Base-by-base conservation (phyloP, 495 filamentous ascomycete genomes). In the Penicillium paxilli region DNA sequence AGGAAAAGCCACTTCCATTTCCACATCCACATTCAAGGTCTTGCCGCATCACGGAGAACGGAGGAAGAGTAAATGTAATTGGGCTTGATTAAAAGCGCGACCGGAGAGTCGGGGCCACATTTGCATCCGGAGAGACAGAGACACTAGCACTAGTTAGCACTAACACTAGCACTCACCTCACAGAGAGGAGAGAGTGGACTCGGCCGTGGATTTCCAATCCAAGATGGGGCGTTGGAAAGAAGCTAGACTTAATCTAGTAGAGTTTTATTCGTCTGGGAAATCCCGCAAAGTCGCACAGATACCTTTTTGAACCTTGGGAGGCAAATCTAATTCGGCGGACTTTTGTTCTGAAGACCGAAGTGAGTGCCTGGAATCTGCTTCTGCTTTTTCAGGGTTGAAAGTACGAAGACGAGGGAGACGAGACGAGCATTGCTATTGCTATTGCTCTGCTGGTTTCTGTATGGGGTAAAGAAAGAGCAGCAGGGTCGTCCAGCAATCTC, bases 81-180 rank as follows among this genome's bases (percentile, higher is more conserved):
- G 33, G 33, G n/a, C 49, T 11, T n/a, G 16, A 16, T 37, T 5
- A 14, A 37, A 37, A 5, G 3, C 14, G 5, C 35, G 35, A 25
- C 50, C 56, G 56, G 56, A 40, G 55, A 24, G 56, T 59, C 56
- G 56, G 57, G 44, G 52, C 52, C 48, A 55, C 42, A 60, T 16
- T 52, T 60, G 35, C 46, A 56, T 56, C 58, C 58, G 52, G 20
- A 7, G 37, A 4, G 10, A 28, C 4, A 5, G 25, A 28, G n/a
- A n/a, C n/a, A n/a, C n/a, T n/a, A n/a, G n/a, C n/a, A 28, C 10
- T 4, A 28, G 25, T 5, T 5, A 28, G 25, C 25, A 28, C 25
- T 2, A 14, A 12, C 11, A 32, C 30, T 32, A 10, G 30, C n/a
- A n/a, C n/a, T n/a, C n/a, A n/a, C n/a, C n/a, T n/a, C n/a, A n/a